Base-by-base conservation (phyloP, 2,329 filamentous ascomycete species). In the Fusarium verrucosum region DNA sequence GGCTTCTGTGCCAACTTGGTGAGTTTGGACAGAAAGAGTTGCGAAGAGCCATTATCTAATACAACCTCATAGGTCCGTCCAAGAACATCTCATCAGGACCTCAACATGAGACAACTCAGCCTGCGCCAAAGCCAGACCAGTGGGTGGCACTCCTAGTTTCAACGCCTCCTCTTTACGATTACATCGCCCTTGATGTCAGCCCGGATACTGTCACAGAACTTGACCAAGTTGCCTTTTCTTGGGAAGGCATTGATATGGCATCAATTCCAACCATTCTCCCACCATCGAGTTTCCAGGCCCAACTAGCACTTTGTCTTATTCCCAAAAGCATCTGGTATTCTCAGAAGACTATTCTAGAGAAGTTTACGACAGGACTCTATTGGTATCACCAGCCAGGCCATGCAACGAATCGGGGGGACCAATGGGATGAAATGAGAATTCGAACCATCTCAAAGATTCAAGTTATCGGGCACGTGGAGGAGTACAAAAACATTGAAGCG, bases 131-230 rank as follows among this genome's bases (percentile, higher is more conserved):
- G 4, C 56, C 26, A 16, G 44, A 56, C 1, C 17, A 30, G 5
- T 64, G 61, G 61, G 42, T 46, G 3, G 44, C 30, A 8, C 22
- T 61, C 3, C 4, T 64, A 5, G 44, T 65, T n/a, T 33, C 41
- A 8, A 65, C 49, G 1, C 61, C 61, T 0, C 20, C 36, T 1
- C n/a, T 40, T 5, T 19, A 33, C 17, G 36, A n/a, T 3, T 36
- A 38, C 7, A 33, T 2, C 20, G 13, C 6, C 10, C 38, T 65
- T 10, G 16, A 30, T 1, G 7, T 46, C 9, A 38, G 13, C 4
- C 22, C 13, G 3, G 14, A 65, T 3, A 36, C 44, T 10, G 28
- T 14, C 2, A 19, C n/a, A 0, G 35, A 37, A 9, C n/a, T n/a
- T n/a, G n/a, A 20, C 35, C 4, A 6, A 14, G 1, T 14, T 61